Evolutionary conservation across 345 rosid species (phyloP), one percentile per base, ranked within the genome.

Genomic region (Pistacia vera): DNA sequence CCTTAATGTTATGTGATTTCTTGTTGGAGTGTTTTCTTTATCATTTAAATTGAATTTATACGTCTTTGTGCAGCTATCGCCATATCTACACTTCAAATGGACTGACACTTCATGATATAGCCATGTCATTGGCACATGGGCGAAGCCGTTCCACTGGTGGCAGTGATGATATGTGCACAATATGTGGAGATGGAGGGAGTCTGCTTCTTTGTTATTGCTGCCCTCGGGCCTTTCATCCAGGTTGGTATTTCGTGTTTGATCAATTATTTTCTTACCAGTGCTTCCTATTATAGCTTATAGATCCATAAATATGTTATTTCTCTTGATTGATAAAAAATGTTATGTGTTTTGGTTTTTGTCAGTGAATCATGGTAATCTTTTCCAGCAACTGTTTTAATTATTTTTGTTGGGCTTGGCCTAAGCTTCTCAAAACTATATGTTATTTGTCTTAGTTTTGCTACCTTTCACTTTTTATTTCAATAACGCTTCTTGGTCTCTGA

Each of bases 71-170:
- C 88, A 97, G 99, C 63, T 97, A 97, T 71, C 97, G 97, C 28
- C 97, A 97, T 84, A 94, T 97, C 78, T 91, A 87, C 80, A 84
- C 92, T 67, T 83, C 97, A 71, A 88, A 93, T 56, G 98, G 98
- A 77, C 63, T 88, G 76, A 88, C 92, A 58, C 95, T 97, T 79
- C 99, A 97, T 82, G 98, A 97, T 78, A 89, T 97, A 85, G 99
- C 99, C 69, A 83, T 88, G 58, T 85, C 93, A 48, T 79, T 94
- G 85, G 89, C 94, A 44, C 91, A 86, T 86, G 99, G 98, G 77
- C 97, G 90, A 78, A 83, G 82, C 68, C 65, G 88, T 84, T 84
- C 90, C 55, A 83, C 88, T 64, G 94, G 92, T 80, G 76, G 79
- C 63, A 91, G 93, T 85, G 97, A 94, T 85, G 95, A 90, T 84